These are phyloP conservation scores for Microcyclospora pomicola DNA, from an alignment of 2,329 filamentous ascomycete genomes.

Conservation along the genomic window DNA sequence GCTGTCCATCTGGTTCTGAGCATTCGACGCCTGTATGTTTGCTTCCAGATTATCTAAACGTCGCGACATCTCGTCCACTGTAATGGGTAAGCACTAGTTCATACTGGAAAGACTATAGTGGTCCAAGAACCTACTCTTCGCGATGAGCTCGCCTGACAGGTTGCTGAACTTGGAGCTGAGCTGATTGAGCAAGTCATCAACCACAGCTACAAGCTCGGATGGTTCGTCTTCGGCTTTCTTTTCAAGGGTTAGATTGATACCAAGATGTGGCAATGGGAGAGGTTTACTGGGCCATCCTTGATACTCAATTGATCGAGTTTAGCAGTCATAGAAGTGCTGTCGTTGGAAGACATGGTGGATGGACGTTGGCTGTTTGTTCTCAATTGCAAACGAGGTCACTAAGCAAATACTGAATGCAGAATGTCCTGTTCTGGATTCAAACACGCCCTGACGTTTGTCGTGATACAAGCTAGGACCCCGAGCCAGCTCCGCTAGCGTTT, in stretches of 20 bases:
- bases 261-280: not conserved
- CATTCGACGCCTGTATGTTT: constrained; percentile 47
- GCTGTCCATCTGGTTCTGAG: constrained; percentile 2
- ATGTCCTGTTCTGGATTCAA: too few species aligned
- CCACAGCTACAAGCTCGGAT: constrained; percentile 58
- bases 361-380: not conserved
- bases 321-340: constrained; percentile 7
- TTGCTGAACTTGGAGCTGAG: constrained; percentile 73
- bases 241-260: not conserved
- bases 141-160: constrained; percentile 74
- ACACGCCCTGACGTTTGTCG: too few species aligned
- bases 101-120: not conserved
- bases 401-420: too few species aligned
- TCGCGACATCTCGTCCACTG: constrained; percentile 90
- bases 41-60: constrained; percentile 73
- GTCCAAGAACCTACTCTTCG: constrained; percentile 53
- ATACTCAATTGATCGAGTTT: constrained; percentile 12
- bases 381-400: too few species aligned
- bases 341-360: constrained; percentile 7
- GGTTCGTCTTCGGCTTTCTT: constrained; percentile 36
- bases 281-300: constrained; percentile 3
- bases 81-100: constrained; percentile 2
- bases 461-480: too few species aligned
- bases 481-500: too few species aligned
- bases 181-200: constrained; percentile 77